Base-by-base conservation (phyloP, 176 grass and related monocot species). In the Avena insularis region DNA sequence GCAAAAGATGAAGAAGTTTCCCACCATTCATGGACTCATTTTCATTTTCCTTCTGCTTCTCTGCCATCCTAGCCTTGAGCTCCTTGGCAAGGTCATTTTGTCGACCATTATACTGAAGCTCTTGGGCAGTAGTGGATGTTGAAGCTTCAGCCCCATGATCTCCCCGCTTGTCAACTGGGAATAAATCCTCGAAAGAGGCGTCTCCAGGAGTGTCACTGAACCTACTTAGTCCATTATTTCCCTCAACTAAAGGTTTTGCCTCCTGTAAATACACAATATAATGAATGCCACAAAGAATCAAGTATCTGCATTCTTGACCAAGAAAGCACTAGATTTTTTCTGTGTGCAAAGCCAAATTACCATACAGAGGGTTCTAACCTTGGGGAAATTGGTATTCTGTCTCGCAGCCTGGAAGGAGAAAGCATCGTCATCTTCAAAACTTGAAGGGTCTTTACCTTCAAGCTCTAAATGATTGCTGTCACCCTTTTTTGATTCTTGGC, bases 151-250 rank as follows among this genome's bases (percentile, higher is more conserved):
- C 66, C 43, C 70, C 90, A 84, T 86, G 80, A 88, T 88, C 87
- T 77, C 58, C 87, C 40, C 31, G 91, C 84, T 90, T 93, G 31
- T 93, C 85, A 47, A 95, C 83, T 62, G 90, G 97, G 90, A 99
- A 99, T 88, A 99, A 87, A 86, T 99, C 97, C 46, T 99, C 97
- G 2, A 99, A 85, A 10, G 90, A 92, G 70, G 96, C 92, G 81
- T 99, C 97, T 80, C 72, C 89, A 85, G 97, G 93, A 66, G 92
- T 92, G 56, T 99, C 97, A 64, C 97, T 96, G 89, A 99, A 99
- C 85, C 92, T 93, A 68, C 87, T 93, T 54, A 99, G 79, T 78
- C 87, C 87, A 70, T 88, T 80, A 64, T 27, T 67, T 64, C 77
- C 88, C 31, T 89, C 87, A 80, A 65, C 51, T 83, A 85, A 89